Conservation (phyloP, 768 basidiomycete genomes). For the Mycena pura region DNA sequence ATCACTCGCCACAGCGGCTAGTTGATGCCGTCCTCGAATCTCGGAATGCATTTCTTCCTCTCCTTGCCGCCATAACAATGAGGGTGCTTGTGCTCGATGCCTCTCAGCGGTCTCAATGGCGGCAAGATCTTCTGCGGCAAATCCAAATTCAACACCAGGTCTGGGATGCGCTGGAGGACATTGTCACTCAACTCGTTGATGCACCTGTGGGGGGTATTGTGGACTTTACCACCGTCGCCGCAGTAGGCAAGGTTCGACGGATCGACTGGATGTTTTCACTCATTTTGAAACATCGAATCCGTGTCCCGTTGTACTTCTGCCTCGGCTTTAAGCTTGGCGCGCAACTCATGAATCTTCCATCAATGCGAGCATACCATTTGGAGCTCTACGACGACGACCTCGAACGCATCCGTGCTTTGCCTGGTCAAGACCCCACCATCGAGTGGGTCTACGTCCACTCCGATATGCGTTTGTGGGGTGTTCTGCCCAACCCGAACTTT, state of each 20-base stretch:
- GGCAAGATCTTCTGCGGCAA: neutral
- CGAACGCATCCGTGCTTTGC: too few relatives aligned
- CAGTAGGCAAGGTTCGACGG: neutral
- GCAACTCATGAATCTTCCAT: too few relatives aligned
- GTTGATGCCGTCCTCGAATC: too few relatives aligned
- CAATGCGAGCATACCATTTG: too few relatives aligned
- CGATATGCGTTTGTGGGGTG: too few relatives aligned
- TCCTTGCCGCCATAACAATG: neutral
- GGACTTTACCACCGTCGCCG: conserved; percentile 9
- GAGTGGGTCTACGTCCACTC: too few relatives aligned
- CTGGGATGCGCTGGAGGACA: neutral
- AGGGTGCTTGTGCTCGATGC: neutral
- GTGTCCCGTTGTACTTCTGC: too few relatives aligned
- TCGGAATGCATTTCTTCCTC: conserved; percentile 17
- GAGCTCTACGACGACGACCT: too few relatives aligned
- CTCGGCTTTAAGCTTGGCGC: too few relatives aligned
- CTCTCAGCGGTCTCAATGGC: neutral
- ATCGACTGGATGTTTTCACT: neutral
- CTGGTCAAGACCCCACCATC: too few relatives aligned
- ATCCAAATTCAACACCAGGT: neutral
- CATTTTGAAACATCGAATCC: neutral
- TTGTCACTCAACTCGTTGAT: neutral
- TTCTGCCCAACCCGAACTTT: too few relatives aligned
- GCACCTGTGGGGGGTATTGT: conserved; percentile 19
- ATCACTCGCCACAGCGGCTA: too few relatives aligned